These are phyloP conservation scores for Euryodendron excelsum DNA, from an alignment of 148 eudicot genomes.

Conservation along the genomic window DNA sequence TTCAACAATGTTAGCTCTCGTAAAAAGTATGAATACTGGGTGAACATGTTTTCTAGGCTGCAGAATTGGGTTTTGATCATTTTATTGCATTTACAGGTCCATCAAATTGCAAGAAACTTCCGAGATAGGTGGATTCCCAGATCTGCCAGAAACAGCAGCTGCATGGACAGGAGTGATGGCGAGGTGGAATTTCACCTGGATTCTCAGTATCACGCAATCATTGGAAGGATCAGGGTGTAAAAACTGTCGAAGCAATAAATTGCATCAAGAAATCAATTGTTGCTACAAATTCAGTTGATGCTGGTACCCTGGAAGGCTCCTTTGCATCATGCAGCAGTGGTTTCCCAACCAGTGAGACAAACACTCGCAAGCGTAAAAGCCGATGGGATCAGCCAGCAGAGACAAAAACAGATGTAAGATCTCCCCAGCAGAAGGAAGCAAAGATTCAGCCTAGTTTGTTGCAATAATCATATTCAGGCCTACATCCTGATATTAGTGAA, in stretches of 20 bases:
- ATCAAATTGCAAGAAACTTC: constrained; percentile 86
- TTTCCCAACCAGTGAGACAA: constrained; percentile 22
- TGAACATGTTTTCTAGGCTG: background rate
- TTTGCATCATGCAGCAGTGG: constrained; percentile 33
- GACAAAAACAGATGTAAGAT: too few relatives aligned
- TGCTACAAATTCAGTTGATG: constrained; percentile 28
- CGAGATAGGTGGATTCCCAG: constrained; percentile 83
- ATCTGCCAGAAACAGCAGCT: constrained; percentile 40
- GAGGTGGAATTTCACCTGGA: constrained; percentile 37
- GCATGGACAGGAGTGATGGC: constrained; percentile 47
- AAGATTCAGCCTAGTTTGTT: constrained; percentile 19
- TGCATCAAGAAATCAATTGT: constrained; percentile 29
- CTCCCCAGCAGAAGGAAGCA: constrained; percentile 37
- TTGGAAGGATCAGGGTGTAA: constrained; percentile 37
- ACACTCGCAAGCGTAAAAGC: constrained; percentile 76
- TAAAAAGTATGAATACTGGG: background rate
- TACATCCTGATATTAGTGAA: background rate
- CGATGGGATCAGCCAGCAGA: constrained; percentile 78
- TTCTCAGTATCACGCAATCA: constrained; percentile 30
- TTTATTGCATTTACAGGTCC: constrained; percentile 52
- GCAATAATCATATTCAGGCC: constrained; percentile 2
- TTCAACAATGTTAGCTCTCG: background rate
- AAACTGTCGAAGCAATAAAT: constrained; percentile 39
- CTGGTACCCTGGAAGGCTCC: constrained; percentile 29
- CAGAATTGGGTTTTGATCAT: constrained; percentile 9